phyloP scores from a whole-genome alignment of 352 stramenopile genomes.

The Phytophthora rubi region DNA sequence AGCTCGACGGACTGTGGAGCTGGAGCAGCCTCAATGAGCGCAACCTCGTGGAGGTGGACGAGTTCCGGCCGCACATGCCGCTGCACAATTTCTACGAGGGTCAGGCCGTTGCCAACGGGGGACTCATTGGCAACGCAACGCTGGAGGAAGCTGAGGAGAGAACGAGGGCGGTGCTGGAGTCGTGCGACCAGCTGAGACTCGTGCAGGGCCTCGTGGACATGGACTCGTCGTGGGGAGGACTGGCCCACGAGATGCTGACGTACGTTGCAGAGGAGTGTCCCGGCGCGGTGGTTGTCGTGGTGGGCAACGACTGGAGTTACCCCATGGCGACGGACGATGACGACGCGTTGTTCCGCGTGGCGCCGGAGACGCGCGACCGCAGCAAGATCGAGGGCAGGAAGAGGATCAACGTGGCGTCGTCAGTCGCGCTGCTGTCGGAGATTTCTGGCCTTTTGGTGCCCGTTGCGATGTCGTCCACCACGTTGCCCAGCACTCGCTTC shows the following conservation, averaged over 20 bases:
- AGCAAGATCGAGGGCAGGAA: conserved; percentile 68
- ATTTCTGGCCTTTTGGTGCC: conserved; percentile 63
- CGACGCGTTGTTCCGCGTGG: conserved; percentile 49
- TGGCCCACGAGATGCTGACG: conserved; percentile 75
- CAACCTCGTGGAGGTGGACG: conserved; percentile 74
- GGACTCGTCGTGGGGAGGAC: conserved; percentile 79
- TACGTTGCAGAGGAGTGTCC: conserved; percentile 80
- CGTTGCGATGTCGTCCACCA: conserved; percentile 48
- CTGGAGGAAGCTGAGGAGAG: conserved; percentile 69
- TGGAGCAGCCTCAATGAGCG: conserved; percentile 57
- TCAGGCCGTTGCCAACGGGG: conserved; percentile 48
- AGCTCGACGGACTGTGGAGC: conserved; percentile 55
- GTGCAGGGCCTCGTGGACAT: conserved; percentile 82
- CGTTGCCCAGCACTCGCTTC: conserved; percentile 38
- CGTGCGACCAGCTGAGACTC: conserved; percentile 68
- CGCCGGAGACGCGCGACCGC: conserved; percentile 47
- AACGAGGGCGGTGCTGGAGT: conserved; percentile 64
- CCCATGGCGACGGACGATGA: conserved; percentile 57
- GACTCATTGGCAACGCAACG: conserved; percentile 58
- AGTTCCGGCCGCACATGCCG: conserved; percentile 79
- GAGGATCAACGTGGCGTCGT: conserved; percentile 67
- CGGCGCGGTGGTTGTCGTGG: conserved; percentile 50
- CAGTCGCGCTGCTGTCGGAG: conserved; percentile 67
- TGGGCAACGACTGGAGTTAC: conserved; percentile 82
- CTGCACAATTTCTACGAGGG: conserved; percentile 89